Percentiles rank a stretch among this genome's conserved stretches.
Conservation (phyloP, 140 eudicot genomes). For the Stevia rebaudiana region DNA sequence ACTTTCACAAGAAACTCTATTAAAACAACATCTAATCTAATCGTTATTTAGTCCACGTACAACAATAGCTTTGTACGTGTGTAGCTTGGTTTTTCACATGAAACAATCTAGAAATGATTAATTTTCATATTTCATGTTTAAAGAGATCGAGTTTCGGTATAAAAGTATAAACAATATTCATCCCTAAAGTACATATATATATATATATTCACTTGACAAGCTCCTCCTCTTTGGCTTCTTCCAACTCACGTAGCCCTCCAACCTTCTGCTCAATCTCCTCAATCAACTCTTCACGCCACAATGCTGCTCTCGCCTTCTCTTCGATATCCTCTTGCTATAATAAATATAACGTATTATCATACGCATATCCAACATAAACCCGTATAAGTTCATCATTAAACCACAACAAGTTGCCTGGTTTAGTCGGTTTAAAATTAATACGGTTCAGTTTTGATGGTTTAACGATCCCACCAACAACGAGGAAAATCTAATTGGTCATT, state of each 20-base stretch:
- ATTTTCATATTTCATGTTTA: too few species aligned
- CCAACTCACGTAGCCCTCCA: slow-evolving; percentile 78
- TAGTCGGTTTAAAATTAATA: too few species aligned
- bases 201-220: slow-evolving; percentile 23
- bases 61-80: too few species aligned
- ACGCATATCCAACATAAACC: not conserved
- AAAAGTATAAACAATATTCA: slow-evolving; percentile 19
- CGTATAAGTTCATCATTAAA: too few species aligned
- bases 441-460: not conserved
- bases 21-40: too few species aligned
- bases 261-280: slow-evolving; percentile 93
- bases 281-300: slow-evolving; percentile 88
- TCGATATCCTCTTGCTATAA: slow-evolving; percentile 82
- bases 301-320: slow-evolving; percentile 64
- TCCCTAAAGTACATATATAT: not conserved
- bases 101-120: too few species aligned
- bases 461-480: not conserved
- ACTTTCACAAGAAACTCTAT: too few species aligned
- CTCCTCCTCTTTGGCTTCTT: slow-evolving; percentile 73
- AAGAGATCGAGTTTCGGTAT: too few species aligned
- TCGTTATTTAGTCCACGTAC: too few species aligned
- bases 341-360: slow-evolving; percentile 2
- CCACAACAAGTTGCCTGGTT: not conserved
- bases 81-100: too few species aligned
- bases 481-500: too few species aligned